A percentile compares a stretch with the other conserved stretches of the same genome.
These are phyloP conservation scores for Colletotrichum scovillei DNA, from an alignment of 2,329 filamentous ascomycete species.

Conservation along the genomic window DNA sequence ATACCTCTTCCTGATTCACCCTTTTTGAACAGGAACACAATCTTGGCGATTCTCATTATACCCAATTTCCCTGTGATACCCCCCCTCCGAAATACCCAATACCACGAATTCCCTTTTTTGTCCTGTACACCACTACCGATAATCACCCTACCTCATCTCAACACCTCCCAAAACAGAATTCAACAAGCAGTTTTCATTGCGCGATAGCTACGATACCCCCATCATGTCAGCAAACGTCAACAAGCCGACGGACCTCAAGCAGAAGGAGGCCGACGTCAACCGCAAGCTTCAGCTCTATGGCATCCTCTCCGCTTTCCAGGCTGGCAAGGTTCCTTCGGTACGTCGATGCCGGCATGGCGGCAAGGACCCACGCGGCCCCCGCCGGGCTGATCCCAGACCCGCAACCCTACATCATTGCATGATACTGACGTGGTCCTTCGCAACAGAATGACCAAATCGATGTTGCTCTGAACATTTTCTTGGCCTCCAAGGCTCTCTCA, in stretches of 20 bases:
- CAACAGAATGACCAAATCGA: constrained; percentile 92
- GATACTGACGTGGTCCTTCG: constrained; percentile 13
- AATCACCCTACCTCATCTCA: neutral
- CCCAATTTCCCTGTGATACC: constrained; percentile 34
- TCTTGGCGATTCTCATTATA: constrained; percentile 31
- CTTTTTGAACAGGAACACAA: constrained; percentile 25
- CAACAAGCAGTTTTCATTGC: neutral
- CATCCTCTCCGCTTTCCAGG: constrained; percentile 85
- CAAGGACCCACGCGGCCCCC: neutral
- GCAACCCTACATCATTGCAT: neutral
- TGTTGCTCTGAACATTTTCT: constrained; percentile 89
- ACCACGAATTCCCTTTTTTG: constrained; percentile 7
- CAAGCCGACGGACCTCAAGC: constrained; percentile 76
- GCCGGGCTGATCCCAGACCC: neutral
- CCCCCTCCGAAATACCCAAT: constrained; percentile 13
- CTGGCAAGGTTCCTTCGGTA: constrained; percentile 92
- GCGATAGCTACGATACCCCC: constrained; percentile 16
- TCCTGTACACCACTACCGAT: constrained; percentile 9
- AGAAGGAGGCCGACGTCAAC: constrained; percentile 89
- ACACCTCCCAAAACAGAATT: neutral
- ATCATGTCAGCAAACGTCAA: constrained; percentile 69
- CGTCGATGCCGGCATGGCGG: constrained; percentile 46
- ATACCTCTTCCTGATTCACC: constrained; percentile 25
- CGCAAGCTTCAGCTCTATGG: constrained; percentile 95
- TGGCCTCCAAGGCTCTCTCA: constrained; percentile 76